These are phyloP conservation scores for Wickerhamomyces sydowiorum DNA, from an alignment of 805 yeast species.

Conservation along the genomic window DNA sequence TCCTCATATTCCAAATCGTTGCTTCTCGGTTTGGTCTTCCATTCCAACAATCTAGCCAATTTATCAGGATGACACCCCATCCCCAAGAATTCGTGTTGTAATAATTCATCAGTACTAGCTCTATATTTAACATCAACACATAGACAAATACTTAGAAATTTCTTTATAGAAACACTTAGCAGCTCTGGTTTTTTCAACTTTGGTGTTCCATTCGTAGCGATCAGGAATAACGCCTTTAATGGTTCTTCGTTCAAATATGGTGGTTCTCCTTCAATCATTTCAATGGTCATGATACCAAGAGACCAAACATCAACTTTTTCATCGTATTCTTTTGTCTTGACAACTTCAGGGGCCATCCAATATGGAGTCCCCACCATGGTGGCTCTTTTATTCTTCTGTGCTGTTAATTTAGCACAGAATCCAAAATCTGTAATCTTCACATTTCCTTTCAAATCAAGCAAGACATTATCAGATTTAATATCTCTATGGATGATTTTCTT, in stretches of 20 bases:
- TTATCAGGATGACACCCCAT: conserved; percentile 57
- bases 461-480: conserved; percentile 92
- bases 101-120: conserved; percentile 83
- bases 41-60: conserved; percentile 53
- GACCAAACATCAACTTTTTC: conserved; percentile 99
- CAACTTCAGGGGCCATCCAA: conserved; percentile 99
- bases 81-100: conserved; percentile 68
- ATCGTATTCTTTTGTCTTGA: conserved; percentile 90
- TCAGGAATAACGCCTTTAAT: conserved; percentile 83
- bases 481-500: conserved; percentile 95
- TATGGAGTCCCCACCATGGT: conserved; percentile 99
- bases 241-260: conserved; percentile 97
- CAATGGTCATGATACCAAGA: conserved; percentile 95
- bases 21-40: conserved; percentile 22
- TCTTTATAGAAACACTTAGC: conserved; percentile 70
- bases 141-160: conserved; percentile 83
- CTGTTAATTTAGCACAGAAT: conserved; percentile 90
- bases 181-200: conserved; percentile 85
- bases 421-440: conserved; percentile 97
- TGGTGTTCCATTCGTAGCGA: conserved; percentile 97
- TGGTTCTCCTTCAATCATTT: conserved; percentile 98
- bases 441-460: conserved; percentile 73
- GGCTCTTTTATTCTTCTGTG: conserved; percentile 81
- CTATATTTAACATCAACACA: conserved; percentile 92
- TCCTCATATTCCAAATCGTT: not conserved